Conservation (phyloP, 306 rosid genomes). For the Castanopsis chinensis region DNA sequence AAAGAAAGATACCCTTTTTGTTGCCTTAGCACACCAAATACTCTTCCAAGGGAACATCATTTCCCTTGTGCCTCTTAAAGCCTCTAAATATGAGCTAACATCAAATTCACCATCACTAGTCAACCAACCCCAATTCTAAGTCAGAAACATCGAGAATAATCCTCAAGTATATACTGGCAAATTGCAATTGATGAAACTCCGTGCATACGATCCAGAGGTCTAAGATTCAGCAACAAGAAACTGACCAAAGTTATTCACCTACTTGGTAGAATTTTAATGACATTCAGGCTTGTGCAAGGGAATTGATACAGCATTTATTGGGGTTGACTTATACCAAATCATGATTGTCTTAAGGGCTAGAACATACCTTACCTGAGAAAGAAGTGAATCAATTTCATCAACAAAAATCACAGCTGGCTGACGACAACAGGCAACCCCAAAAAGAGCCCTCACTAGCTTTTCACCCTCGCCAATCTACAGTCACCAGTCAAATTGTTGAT, state of each 20-base stretch:
- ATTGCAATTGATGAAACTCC: slow-evolving; percentile 21
- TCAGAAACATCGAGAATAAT: no score
- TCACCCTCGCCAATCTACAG: slow-evolving; percentile 97
- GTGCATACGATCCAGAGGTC: slow-evolving; percentile 8
- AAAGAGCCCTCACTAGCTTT: slow-evolving; percentile 90
- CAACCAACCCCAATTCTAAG: no score
- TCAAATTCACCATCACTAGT: no score
- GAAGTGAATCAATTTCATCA: slow-evolving; percentile 97
- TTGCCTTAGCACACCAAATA: no score
- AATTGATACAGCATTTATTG: not conserved
- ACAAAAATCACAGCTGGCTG: slow-evolving; percentile 98
- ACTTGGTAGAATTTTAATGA: not conserved
- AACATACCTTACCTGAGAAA: slow-evolving; percentile 78
- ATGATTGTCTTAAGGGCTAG: slow-evolving; percentile 6
- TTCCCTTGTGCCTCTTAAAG: no score
- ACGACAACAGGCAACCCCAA: slow-evolving; percentile 96
- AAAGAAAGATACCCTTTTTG: no score
- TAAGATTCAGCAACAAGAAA: not conserved
- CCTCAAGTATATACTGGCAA: not conserved
- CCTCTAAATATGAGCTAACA: no score
- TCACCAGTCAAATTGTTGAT: slow-evolving; percentile 18
- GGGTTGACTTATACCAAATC: not conserved
- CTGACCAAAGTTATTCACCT: not conserved
- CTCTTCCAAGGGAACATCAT: no score
- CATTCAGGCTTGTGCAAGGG: not conserved